Conservation (phyloP, 495 filamentous ascomycete species). For the Rhizodiscina lignyota region DNA sequence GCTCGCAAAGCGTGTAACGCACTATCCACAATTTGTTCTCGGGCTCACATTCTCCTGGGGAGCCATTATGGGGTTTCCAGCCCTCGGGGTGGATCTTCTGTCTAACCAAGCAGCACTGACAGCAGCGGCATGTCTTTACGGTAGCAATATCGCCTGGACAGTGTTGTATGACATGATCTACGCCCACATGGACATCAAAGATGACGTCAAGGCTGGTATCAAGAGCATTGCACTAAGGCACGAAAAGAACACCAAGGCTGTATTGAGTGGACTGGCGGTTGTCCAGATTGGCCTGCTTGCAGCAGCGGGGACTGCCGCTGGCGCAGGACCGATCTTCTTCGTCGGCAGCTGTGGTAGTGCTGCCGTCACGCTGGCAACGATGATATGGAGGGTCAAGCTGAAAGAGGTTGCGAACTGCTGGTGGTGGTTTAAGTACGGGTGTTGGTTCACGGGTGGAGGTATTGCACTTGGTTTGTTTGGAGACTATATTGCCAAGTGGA, state of each 20-base stretch:
- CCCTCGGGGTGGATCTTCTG: conserved; percentile 68
- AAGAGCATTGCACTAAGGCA: conserved; percentile 89
- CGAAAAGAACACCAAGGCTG: conserved; percentile 70
- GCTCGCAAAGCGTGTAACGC: conserved; percentile 79
- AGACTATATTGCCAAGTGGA: conserved; percentile 37
- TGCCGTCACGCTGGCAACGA: conserved; percentile 52
- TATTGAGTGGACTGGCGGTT: conserved; percentile 59
- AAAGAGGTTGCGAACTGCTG: conserved; percentile 77
- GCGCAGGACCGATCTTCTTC: conserved; percentile 75
- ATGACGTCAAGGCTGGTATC: conserved; percentile 83
- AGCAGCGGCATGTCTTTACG: conserved; percentile 60
- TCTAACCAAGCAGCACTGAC: conserved; percentile 43
- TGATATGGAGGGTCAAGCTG: conserved; percentile 79
- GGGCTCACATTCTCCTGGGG: conserved; percentile 95
- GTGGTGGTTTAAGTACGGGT: conserved; percentile 88
- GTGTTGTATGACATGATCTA: conserved; percentile 98
- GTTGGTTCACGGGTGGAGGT: conserved; percentile 49
- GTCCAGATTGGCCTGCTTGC: conserved; percentile 66
- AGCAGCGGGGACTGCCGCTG: conserved; percentile 53
- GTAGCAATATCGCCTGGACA: conserved; percentile 83
- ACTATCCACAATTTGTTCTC: conserved; percentile 87
- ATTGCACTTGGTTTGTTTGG: conserved; percentile 44
- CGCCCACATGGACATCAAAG: conserved; percentile 94
- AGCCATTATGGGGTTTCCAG: conserved; percentile 91
- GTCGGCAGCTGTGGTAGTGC: conserved; percentile 73